Conservation (phyloP, 352 stramenopile genomes). For the Globisporangium spiculum region DNA sequence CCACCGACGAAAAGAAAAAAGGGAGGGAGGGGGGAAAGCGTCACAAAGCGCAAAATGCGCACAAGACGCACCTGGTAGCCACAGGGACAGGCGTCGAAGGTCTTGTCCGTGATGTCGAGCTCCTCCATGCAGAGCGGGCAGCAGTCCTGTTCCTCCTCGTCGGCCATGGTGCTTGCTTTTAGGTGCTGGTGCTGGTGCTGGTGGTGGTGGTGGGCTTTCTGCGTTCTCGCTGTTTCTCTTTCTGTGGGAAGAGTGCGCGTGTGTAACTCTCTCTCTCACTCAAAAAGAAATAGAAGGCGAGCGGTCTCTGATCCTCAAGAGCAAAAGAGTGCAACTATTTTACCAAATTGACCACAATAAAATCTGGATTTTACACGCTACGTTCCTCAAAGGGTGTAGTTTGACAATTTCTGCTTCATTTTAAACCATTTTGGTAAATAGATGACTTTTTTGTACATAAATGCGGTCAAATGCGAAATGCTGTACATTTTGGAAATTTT, state of each 20-base stretch:
- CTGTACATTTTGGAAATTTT: too few relatives aligned
- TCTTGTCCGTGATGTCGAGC: slow-evolving; percentile 97
- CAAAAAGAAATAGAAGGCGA: not conserved
- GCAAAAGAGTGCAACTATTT: too few relatives aligned
- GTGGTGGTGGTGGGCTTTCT: not conserved
- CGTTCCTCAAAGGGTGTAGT: too few relatives aligned
- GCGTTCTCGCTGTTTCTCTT: not conserved
- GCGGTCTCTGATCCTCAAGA: not conserved
- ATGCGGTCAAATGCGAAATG: too few relatives aligned
- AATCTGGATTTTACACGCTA: too few relatives aligned
- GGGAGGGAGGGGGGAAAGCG: not conserved
- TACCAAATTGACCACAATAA: too few relatives aligned
- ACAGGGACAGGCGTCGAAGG: slow-evolving; percentile 98
- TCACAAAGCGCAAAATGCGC: not conserved
- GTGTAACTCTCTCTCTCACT: not conserved
- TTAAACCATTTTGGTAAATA: too few relatives aligned
- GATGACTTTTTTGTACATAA: too few relatives aligned
- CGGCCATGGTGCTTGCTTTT: slow-evolving; percentile 34
- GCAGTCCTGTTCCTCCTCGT: slow-evolving; percentile 86
- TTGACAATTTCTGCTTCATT: too few relatives aligned
- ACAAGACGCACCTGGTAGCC: slow-evolving; percentile 89
- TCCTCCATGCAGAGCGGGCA: slow-evolving; percentile 99
- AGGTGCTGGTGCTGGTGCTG: too few relatives aligned
- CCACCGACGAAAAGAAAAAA: slow-evolving; percentile 15
- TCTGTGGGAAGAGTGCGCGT: not conserved